Evolutionary conservation across 2,329 filamentous ascomycete species (phyloP).

Genomic region (Mycogone perniciosa): DNA sequence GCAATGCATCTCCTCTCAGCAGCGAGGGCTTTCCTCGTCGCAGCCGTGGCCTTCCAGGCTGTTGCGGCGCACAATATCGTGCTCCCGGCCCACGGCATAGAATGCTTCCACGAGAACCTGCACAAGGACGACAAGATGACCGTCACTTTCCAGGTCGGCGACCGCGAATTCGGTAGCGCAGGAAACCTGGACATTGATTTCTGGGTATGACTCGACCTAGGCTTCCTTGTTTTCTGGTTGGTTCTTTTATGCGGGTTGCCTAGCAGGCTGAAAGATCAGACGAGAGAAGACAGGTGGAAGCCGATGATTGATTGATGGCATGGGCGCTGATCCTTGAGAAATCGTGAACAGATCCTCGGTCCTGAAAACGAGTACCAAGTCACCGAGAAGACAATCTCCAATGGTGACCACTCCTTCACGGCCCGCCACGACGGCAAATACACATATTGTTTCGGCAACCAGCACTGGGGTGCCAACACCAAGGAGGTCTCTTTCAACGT

Average conservation of each 20-base stretch:
- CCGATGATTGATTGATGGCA: not conserved
- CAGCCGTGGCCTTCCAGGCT: conserved; percentile 43
- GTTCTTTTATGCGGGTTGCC: conserved; percentile 1
- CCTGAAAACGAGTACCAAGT: conserved; percentile 69
- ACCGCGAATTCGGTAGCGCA: conserved; percentile 88
- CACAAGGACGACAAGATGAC: conserved; percentile 97
- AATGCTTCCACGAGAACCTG: conserved; percentile 94
- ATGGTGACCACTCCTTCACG: conserved; percentile 88
- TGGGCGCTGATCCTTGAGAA: not conserved
- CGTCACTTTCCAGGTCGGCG: conserved; percentile 95
- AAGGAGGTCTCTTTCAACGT: conserved; percentile 99
- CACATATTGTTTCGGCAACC: conserved; percentile 98
- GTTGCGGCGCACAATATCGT: conserved; percentile 90
- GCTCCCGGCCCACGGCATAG: conserved; percentile 83
- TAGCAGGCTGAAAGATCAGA: conserved; percentile 5
- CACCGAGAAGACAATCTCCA: conserved; percentile 74
- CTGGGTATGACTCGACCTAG: conserved; percentile 60
- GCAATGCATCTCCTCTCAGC: conserved; percentile 29
- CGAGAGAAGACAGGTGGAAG: not conserved
- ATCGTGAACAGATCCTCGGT: conserved; percentile 60
- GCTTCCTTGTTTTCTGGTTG: too few relatives aligned
- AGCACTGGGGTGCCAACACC: conserved; percentile 90
- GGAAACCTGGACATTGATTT: conserved; percentile 97
- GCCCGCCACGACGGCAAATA: conserved; percentile 82
- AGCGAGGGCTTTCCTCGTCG: conserved; percentile 38